Base-by-base conservation (phyloP, 225 moss, liverwort and hornwort genomes). In the Anthoceros angustus region DNA sequence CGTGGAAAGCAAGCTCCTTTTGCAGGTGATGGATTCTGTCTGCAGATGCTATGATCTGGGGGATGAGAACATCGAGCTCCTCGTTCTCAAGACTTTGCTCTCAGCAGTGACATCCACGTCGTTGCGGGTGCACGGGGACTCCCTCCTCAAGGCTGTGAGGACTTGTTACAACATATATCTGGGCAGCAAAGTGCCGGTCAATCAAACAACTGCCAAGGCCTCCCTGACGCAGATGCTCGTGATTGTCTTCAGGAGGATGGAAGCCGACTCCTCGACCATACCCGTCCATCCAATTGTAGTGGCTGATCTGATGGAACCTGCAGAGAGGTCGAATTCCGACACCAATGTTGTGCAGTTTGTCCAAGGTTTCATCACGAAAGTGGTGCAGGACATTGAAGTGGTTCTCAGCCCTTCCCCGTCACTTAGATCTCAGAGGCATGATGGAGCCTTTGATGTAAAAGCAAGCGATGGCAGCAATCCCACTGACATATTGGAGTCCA, bases 141-240 rank as follows among this genome's bases (percentile, higher is more conserved):
- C 85, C 74, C 83, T 99, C 42, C 80, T 99, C 14, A 99, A 99
- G 76, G 98, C 88, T 42, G 98, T 99, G 40, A 88, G 98, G 49
- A 99, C 98, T 41, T 92, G 98, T 80, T 99, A 99, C 70, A 99
- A 99, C 64, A 81, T 99, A 50, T 89, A 87, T 48, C 75, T 99
- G 49, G 98, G 98, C 23, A 99, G 98, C 75, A 99, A 99, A 68
- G 89, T 86, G 72, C 72, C 89, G 7, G 92, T 99, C 55, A 99
- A 99, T 82, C 98, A 99, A 73, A 92, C 98, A 9, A 99, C 98
- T 69, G 98, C 98, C 24, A 99, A 99, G 73, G 98, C 98, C 69
- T 99, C 98, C 24, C 83, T 99, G 43, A 99, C 98, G 21, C 98
- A 99, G 78, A 99, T 99, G 98, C 77, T 99, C 69, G 98, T 99